Evolutionary conservation across 1,284 basidiomycete species (phyloP), one percentile per base, ranked within the genome.

Genomic region (Fistulina hepatica): DNA sequence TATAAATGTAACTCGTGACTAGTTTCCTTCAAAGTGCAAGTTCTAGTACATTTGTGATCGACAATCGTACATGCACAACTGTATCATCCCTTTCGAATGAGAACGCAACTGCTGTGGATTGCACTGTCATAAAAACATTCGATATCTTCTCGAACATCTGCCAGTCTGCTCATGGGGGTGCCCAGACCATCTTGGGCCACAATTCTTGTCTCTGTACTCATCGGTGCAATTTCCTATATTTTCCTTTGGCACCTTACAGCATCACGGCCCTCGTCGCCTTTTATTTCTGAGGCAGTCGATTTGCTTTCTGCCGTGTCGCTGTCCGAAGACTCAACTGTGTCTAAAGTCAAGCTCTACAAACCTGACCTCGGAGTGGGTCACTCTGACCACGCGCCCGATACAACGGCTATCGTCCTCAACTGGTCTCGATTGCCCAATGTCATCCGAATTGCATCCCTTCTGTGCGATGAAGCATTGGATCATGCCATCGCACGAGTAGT

Each of bases 401-500:
- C 57, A 12, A 78, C 74, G 6, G 73, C 70, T 8, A 57, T 81
- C 24, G 50, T 81, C 26, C 57, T 80, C 32, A 80, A 81, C 53
- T 81, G 77, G 78, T 71, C 69, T 30, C 65, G 75, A 21, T 62
- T 77, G 23, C 54, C 62, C 0, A 81, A 81, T 47, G 73, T 81
- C 27, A 51, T 71, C 25, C 59, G 60, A 34, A 75, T 81, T 40
- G 63, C 61, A 11, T 62, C 66, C 17, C 48, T 65, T 16, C 57
- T 81, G 9, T 81, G 78, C 48, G 56, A 55, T 4, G 48, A 62
- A 5, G 57, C 57, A 46, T 54, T 77, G 23, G 55, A 68, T n/a
- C 58, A 63, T 38, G 63, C 65, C 5, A 58, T 81, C 22, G 57
- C 63, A 9, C 57, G 63, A 37, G 62, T 81, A 2, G 52, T 70